Evolutionary conservation across 23 red algal genomes (phyloP), one percentile per base, ranked within the genome.

Genomic region (Agarophyton chilense): DNA sequence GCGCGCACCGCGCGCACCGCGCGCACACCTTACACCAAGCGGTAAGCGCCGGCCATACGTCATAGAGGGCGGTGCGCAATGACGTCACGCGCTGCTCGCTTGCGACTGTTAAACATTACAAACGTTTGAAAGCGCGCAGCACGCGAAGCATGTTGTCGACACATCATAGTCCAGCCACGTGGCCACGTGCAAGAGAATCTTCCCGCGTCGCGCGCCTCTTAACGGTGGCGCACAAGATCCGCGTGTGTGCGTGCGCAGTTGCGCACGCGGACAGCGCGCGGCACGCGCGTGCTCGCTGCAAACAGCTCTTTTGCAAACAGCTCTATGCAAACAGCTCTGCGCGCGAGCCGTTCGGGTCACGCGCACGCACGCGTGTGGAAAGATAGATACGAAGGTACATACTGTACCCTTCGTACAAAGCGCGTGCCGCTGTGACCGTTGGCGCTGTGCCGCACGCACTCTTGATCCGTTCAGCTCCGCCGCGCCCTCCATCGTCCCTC

Each of bases 401-500:
- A n/a, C n/a, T n/a, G n/a, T n/a, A n/a, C n/a, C n/a, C n/a, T n/a
- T n/a, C n/a, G n/a, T n/a, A n/a, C n/a, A n/a, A n/a, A n/a, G n/a
- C n/a, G n/a, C n/a, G n/a, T n/a, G n/a, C n/a, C n/a, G n/a, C n/a
- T 47, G 44, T 47, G 44, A 47, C 44, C 44, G 44, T 47, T 47
- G 44, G 7, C 6, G 44, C 56, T 10, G 56, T 61, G 56, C 56
- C 56, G 56, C 56, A n/a, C 56, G 56, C 56, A n/a, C 56, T 31
- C 56, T 12, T 12, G 44, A 47, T 47, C 44, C 57, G 17, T 11
- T 92, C 19, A 92, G 83, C 60, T 77, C 78, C 6, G 55, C 70
- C 25, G 35, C 56, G 19, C 72, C 83, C 77, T 92, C 88, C 21
- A 32, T 92, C 6, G 8, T 8, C 56, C 56, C 56, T n/a, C 26